Evolutionary conservation across 2,329 filamentous ascomycete species (phyloP), one percentile per base, ranked within the genome.

Genomic region (Phaeosphaeriaceae sp.): DNA sequence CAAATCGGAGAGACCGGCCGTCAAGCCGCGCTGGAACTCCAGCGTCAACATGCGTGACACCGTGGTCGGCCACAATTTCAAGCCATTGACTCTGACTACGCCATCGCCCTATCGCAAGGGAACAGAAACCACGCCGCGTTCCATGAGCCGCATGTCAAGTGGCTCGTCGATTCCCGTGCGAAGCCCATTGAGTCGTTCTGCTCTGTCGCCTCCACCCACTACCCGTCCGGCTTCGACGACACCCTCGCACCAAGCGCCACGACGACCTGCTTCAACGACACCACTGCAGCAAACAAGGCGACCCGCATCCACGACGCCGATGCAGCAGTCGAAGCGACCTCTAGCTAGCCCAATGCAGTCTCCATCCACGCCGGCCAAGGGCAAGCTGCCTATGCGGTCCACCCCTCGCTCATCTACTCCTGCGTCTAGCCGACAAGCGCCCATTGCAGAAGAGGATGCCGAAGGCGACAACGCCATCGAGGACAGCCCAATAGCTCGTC

Each of bases 21-120:
- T 62, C 41, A 78, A 76, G 54, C 78, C 78, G 15, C 73, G 75
- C 19, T 80, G 78, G 78, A 79, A 78, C 58, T 58, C 67, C 1
- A 76, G 72, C 44, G 73, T 70, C 3, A 78, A 78, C 54, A 66
- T 77, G 70, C 67, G 74, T 7, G 76, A 76, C 36, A 79, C 76
- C 2, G 53, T 73, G 20, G 68, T 78, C 21, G 77, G 77, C 2
- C 77, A 79, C 58, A 70, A 78, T 53, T 74, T 73, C 65, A 78
- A 77, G 57, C 76, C 77, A 2, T 44, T 74, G 24, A 64, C 69
- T 11, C 53, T 71, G 48, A 77, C 75, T 1, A 74, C 72, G 1
- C 75, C 76, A 17, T 76, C 76, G 15, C 71, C 72, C 0, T 68
- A 76, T 51, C 61, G 67, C 22, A 77, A 68, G 48, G 45, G 31